phyloP scores from a whole-genome alignment of 1,139 yeast genomes.

The Magnusiomyces starmeri region DNA sequence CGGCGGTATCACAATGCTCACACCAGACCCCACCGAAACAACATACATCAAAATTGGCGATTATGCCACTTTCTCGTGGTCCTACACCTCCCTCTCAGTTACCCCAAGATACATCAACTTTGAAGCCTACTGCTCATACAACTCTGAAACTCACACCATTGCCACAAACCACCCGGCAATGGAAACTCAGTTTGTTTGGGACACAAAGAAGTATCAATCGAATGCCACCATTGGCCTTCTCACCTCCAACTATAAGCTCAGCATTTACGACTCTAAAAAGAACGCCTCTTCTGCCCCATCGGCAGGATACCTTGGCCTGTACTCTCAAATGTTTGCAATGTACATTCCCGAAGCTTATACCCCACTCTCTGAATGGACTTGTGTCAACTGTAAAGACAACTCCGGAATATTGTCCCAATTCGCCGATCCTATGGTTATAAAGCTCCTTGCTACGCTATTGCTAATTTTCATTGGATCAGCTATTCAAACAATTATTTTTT shows the following conservation, averaged over 20 bases:
- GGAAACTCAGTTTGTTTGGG: conserved; percentile 35
- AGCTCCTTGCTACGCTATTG: conserved; percentile 21
- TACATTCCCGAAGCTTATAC: conserved; percentile 35
- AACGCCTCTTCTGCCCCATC: conserved; percentile 26
- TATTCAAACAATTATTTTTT: conserved; percentile 14
- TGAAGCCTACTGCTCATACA: conserved; percentile 35
- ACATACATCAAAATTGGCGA: conserved; percentile 37
- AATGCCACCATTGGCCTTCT: conserved; percentile 28
- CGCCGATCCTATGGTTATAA: conserved; percentile 19
- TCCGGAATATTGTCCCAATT: conserved; percentile 11
- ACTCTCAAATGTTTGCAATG: conserved; percentile 31
- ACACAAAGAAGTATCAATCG: conserved; percentile 31
- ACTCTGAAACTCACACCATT: conserved; percentile 35
- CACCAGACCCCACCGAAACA: conserved; percentile 33
- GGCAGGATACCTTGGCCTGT: conserved; percentile 34
- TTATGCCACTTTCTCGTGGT: conserved; percentile 38
- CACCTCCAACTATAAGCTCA: conserved; percentile 35
- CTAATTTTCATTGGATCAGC: conserved; percentile 15
- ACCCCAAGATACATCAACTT: conserved; percentile 36
- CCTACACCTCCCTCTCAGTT: conserved; percentile 33
- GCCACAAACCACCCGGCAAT: conserved; percentile 31
- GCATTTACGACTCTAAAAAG: conserved; percentile 32
- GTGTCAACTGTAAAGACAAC: conserved; percentile 19
- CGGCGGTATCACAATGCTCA: conserved; percentile 32
- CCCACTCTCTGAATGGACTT: conserved; percentile 23